Base-by-base conservation (phyloP, 2,329 filamentous ascomycete species). In the Alternaria rosae region DNA sequence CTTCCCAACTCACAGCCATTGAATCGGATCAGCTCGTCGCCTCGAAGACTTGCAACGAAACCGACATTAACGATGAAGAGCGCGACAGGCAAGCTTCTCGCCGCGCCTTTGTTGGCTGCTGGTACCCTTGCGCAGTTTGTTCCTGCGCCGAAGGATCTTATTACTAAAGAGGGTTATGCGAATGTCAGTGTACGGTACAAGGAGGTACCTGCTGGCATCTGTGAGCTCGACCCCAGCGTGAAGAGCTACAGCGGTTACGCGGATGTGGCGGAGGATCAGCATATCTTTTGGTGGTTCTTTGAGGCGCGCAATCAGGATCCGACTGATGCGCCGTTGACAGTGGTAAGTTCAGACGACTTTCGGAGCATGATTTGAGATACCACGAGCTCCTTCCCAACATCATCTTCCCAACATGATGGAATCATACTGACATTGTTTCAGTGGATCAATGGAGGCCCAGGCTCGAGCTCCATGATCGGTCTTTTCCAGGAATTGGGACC, bases 391-490 rank as follows among this genome's bases (percentile, higher is more conserved):
- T 17, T 38, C 5, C 1, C 3, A 38, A 10, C n/a, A 38, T 38
- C 35, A 38, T n/a, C 5, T 17, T 38, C 5, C 1, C 3, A 38
- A 10, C n/a, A 38, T 38, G 15, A 38, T 10, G n/a, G 35, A 17
- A 38, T 10, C 35, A 25, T 50, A 35, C 28, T 50, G 11, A 50
- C 13, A 2, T 1, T 15, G 12, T 23, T 9, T 20, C 21, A 61
- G 58, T 90, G 87, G 84, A 83, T 90, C 71, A 80, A 80, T 53
- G 76, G 78, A 17, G 88, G 88, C 0, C 88, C 88, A 4, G 88
- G 88, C 6, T 82, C 82, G 8, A 85, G 82, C 15, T 87, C 85
- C 12, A 84, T 89, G 80, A 84, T 88, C 57, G 87, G 86, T 1
- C 70, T 87, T 5, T 81, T 85, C 68, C 81, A 81, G 63, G 85